Conservation (phyloP, 2,329 filamentous ascomycete genomes). For the Fusarium longipes region DNA sequence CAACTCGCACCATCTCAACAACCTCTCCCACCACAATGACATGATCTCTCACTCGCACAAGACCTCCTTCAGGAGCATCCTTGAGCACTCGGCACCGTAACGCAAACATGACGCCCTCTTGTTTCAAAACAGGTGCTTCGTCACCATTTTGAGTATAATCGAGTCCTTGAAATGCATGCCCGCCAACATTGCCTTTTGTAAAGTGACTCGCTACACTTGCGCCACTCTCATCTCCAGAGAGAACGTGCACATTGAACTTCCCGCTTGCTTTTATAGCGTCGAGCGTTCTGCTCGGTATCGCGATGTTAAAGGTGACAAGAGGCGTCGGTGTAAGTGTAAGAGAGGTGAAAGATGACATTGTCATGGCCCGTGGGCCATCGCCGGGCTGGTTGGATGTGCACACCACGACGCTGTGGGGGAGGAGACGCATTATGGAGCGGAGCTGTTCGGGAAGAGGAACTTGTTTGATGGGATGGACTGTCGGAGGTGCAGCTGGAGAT, state of each 20-base stretch:
- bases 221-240: constrained; percentile 60
- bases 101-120: constrained; percentile 65
- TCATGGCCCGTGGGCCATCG: constrained; percentile 61
- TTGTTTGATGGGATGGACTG: constrained; percentile 50
- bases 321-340: constrained; percentile 64
- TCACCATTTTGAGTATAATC: constrained; percentile 22
- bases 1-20: constrained; percentile 55
- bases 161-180: constrained; percentile 52
- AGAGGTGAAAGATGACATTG: constrained; percentile 70
- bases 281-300: constrained; percentile 65
- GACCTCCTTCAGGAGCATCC: constrained; percentile 54
- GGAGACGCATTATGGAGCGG: constrained; percentile 64
- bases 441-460: constrained; percentile 59
- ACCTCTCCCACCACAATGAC: constrained; percentile 65
- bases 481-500: constrained; percentile 49
- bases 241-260: constrained; percentile 66
- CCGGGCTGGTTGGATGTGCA: constrained; percentile 60
- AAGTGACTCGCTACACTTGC: constrained; percentile 64
- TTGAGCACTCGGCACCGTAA: constrained; percentile 57
- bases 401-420: constrained; percentile 67
- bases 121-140: constrained; percentile 58
- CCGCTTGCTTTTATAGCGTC: constrained; percentile 59
- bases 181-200: constrained; percentile 59
- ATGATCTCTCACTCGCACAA: constrained; percentile 63
- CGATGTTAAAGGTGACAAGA: constrained; percentile 67